Conservation (phyloP, 306 rosid genomes). For the Crotalaria pallida region DNA sequence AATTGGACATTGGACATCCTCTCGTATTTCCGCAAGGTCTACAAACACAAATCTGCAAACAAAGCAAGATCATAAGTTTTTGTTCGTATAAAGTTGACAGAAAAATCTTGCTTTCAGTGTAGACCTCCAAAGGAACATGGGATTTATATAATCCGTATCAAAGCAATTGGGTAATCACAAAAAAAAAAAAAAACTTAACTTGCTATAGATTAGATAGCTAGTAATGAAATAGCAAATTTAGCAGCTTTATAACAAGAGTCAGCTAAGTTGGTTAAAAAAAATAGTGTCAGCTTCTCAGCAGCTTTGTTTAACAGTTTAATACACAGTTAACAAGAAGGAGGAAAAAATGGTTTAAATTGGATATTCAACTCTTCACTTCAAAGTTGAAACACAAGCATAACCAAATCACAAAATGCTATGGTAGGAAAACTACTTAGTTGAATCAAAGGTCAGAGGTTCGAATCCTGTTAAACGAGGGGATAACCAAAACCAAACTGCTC, state of each 20-base stretch:
- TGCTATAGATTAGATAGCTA: not conserved
- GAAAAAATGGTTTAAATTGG: no score
- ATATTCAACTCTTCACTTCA: no score
- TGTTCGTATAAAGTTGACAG: not conserved
- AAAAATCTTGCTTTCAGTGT: not conserved
- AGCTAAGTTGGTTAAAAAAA: no score
- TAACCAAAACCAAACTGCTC: no score
- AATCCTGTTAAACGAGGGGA: no score
- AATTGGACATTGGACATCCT: conserved; percentile 94
- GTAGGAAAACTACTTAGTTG: no score
- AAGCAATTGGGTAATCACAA: not conserved
- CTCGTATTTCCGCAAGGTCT: conserved; percentile 59
- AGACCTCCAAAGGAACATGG: not conserved
- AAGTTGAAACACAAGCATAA: no score
- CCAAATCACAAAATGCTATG: no score
- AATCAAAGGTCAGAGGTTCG: no score
- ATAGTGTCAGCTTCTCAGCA: no score
- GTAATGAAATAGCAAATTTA: not conserved
- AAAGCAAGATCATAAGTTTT: conserved; percentile 22
- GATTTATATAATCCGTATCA: not conserved
- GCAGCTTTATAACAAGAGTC: no score
- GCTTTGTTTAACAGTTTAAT: not conserved
- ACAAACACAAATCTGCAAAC: conserved; percentile 58
- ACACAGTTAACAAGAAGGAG: not conserved
- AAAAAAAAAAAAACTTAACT: not conserved